Conservation (phyloP, 768 basidiomycete genomes). For the Amanita molliuscula region DNA sequence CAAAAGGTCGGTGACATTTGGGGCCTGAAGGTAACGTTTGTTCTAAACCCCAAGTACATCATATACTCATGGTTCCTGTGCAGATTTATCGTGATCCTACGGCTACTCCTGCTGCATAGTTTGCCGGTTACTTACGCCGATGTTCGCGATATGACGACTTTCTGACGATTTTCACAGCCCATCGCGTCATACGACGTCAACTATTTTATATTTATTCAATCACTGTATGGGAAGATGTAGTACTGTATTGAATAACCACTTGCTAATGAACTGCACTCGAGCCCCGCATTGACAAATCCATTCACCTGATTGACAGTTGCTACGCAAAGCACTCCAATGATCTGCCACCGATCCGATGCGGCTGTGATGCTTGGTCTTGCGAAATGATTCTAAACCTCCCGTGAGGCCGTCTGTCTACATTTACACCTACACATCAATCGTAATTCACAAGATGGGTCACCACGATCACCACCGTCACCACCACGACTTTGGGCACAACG, state of each 20-base stretch:
- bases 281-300: background rate
- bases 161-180: too few relatives aligned
- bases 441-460: constrained; percentile 29
- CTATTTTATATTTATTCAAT: constrained; percentile 7
- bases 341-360: background rate
- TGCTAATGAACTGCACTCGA: background rate
- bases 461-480: constrained; percentile 15
- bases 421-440: too few relatives aligned
- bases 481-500: constrained; percentile 12
- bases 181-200: background rate
- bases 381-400: too few relatives aligned
- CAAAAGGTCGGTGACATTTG: constrained; percentile 62
- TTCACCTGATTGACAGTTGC: background rate
- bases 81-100: constrained; percentile 39
- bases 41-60: background rate
- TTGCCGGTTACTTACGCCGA: background rate
- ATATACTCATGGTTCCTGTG: background rate
- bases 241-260: constrained; percentile 12
- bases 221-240: constrained; percentile 4
- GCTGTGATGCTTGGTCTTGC: too few relatives aligned
- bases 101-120: constrained; percentile 27
- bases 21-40: constrained; percentile 50
- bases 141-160: background rate
- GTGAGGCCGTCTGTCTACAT: background rate
- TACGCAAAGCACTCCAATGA: background rate